A percentile compares a stretch with the other conserved stretches of the same genome.
Conservation (phyloP, 768 basidiomycete genomes). For the Tremella mesenterica region DNA sequence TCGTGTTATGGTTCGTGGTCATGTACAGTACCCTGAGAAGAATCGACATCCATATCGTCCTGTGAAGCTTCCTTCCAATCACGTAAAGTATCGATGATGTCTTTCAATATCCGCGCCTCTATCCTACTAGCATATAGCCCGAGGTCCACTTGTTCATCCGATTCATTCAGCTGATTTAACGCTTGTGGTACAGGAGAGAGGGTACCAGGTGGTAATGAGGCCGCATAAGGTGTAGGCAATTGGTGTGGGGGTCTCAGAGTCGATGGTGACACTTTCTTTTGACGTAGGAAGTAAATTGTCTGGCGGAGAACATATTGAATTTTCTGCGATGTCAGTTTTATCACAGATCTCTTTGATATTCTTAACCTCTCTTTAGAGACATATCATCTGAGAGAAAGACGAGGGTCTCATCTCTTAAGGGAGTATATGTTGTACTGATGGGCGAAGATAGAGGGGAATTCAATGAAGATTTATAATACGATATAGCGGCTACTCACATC, state of each 20-base stretch:
- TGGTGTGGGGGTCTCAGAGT: slow-evolving; percentile 22
- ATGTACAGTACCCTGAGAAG: no score
- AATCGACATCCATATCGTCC: no score
- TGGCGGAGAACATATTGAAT: slow-evolving; percentile 41
- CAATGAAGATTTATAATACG: background rate
- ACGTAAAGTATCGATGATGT: slow-evolving; percentile 16
- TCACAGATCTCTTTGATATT: no score
- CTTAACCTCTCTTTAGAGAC: no score
- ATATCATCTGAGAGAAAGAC: no score
- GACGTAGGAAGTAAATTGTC: slow-evolving; percentile 36
- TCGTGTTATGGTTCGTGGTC: no score
- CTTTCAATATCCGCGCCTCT: slow-evolving; percentile 19
- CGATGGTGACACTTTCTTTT: slow-evolving; percentile 18
- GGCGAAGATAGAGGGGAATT: background rate
- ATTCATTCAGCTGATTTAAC: background rate
- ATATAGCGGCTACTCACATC: slow-evolving; percentile 31
- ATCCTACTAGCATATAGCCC: slow-evolving; percentile 30
- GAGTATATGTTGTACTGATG: background rate
- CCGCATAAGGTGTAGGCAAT: slow-evolving; percentile 34
- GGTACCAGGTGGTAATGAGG: slow-evolving; percentile 12
- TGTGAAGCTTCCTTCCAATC: no score
- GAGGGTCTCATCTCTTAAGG: background rate
- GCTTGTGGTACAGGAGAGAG: background rate
- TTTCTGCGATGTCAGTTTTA: slow-evolving; percentile 14
- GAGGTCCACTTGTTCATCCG: slow-evolving; percentile 10